Conservation (phyloP, 1,139 yeast genomes). For the Geotrichum australiense region DNA sequence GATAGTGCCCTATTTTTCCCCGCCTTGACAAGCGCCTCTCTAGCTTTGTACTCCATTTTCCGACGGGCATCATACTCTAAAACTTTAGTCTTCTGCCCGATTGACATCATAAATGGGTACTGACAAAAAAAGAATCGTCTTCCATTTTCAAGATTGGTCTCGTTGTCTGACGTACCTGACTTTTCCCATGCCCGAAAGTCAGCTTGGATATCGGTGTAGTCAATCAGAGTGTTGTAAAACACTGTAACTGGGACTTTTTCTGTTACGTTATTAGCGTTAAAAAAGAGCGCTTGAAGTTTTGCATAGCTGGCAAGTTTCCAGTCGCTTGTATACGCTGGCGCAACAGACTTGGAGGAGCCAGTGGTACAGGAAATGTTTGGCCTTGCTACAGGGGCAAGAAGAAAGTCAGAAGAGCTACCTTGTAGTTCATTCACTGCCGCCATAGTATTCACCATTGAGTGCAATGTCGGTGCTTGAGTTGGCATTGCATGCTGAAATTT, state of each 20-base stretch:
- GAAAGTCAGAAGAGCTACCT: neutral
- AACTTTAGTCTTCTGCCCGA: constrained; percentile 75
- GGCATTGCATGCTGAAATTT: constrained; percentile 1
- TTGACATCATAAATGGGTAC: constrained; percentile 71
- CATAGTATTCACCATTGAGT: neutral
- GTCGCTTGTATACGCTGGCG: constrained; percentile 66
- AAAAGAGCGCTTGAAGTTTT: constrained; percentile 48
- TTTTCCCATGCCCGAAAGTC: constrained; percentile 84
- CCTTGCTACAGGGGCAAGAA: neutral
- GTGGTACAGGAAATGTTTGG: too few species aligned
- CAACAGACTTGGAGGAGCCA: neutral
- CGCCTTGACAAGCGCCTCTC: constrained; percentile 77
- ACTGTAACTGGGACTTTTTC: constrained; percentile 41
- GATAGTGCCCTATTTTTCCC: constrained; percentile 53
- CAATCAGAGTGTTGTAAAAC: constrained; percentile 79
- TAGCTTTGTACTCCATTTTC: constrained; percentile 82
- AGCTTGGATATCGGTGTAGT: constrained; percentile 62
- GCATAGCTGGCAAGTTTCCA: constrained; percentile 76
- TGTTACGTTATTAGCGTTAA: constrained; percentile 45
- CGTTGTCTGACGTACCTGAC: constrained; percentile 18
- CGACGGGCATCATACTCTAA: constrained; percentile 76
- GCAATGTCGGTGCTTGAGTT: neutral
- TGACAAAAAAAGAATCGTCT: constrained; percentile 49
- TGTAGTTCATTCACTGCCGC: too few species aligned
- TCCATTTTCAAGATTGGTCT: constrained; percentile 1